Base-by-base conservation (phyloP, 495 filamentous ascomycete species). In the Penicillium turbatum region DNA sequence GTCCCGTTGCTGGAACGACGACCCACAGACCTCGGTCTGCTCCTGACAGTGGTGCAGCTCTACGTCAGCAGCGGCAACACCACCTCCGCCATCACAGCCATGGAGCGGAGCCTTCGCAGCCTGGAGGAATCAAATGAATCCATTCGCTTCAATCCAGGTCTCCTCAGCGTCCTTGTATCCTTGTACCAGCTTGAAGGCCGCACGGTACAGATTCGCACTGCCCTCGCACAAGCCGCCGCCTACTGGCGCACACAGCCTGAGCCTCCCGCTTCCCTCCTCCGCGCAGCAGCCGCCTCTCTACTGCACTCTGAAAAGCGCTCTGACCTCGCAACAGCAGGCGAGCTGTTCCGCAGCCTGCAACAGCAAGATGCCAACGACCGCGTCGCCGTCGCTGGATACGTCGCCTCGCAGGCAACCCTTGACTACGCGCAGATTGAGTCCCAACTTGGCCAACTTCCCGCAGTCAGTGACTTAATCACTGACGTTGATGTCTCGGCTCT, bases 41-140 rank as follows among this genome's bases (percentile, higher is more conserved):
- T 89, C 8, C 74, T 97, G 36, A 92, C 89, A 11, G 82, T 90
- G 15, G 81, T 92, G 6, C 91, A 97, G 65, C 81, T 97, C 34
- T 92, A 95, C 61, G 74, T 96, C 13, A 75, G 81, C 38, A 79
- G 75, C 34, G 82, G 86, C 29, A 96, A 96, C 64, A 82, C 83
- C 45, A 84, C 79, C 16, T 83, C 86, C 5, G 93, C 95, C 2
- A 84, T 90, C 48, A 76, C 73, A 38, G 78, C 89, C 6, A 73
- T 99, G 15, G 89, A 95, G 60, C 72, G 78, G 11, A 87, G 90
- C 57, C 76, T 95, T 35, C 81, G 78, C 53, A 79, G 78, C 15
- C 78, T 96, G n/a, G 88, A 92, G 57, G 70, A 80, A 31, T 83
- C 83, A 10, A 77, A 90, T 54, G 76, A 82, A 45, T 79, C 84